Evolutionary conservation across 371 early-diverging fungal genomes (phyloP).

Genomic region (Lichtheimia hyalospora): DNA sequence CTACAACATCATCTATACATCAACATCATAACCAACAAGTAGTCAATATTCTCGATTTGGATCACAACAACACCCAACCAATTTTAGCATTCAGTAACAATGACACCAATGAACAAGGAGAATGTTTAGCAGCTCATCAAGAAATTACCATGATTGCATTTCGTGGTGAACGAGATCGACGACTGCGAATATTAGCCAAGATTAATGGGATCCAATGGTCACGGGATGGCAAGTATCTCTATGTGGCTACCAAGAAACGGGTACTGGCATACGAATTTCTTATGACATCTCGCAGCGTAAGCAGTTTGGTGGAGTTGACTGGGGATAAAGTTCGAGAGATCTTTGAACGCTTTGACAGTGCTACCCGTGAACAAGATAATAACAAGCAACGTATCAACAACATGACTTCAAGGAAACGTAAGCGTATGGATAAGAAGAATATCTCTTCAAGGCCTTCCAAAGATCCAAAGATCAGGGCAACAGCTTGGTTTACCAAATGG

Average conservation of each 20-base stretch:
- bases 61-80: slow-evolving; percentile 9
- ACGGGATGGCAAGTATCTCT: slow-evolving; percentile 49
- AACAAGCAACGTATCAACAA: background rate
- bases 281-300: slow-evolving; percentile 4
- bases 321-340: slow-evolving; percentile 14
- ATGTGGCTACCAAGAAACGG: slow-evolving; percentile 57
- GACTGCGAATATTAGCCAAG: slow-evolving; percentile 54
- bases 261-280: slow-evolving; percentile 55
- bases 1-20: background rate
- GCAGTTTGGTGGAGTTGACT: slow-evolving; percentile 16
- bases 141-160: slow-evolving; percentile 63
- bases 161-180: slow-evolving; percentile 49
- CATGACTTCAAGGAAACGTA: slow-evolving; percentile 7
- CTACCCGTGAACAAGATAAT: background rate
- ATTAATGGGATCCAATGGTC: slow-evolving; percentile 64
- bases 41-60: slow-evolving; percentile 14
- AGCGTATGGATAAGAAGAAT: slow-evolving; percentile 2
- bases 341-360: slow-evolving; percentile 14
- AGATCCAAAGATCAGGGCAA: slow-evolving; percentile 4
- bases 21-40: slow-evolving; percentile 1
- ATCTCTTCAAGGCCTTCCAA: no score
- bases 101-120: no score
- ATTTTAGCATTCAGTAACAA: no score
- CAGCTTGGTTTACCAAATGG: slow-evolving; percentile 27
- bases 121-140: slow-evolving; percentile 25